Evolutionary conservation across 306 rosid species (phyloP), one percentile per base, ranked within the genome.

Genomic region (Acacia crassicarpa): DNA sequence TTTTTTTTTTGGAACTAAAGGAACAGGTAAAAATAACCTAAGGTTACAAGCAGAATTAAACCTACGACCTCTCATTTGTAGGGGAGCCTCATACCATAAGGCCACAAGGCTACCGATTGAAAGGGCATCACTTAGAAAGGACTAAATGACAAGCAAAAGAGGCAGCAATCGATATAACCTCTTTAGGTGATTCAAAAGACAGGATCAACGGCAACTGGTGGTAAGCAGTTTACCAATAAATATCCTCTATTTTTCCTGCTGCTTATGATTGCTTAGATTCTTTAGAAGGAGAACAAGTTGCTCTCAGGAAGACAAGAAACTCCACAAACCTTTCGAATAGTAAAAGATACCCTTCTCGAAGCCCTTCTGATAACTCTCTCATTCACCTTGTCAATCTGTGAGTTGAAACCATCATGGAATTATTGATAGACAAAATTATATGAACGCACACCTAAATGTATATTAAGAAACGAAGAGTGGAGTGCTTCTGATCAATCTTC

Each of bases 321-420:
- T 25, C 14, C 58, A 81, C 88, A 58, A 53, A 94, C 98, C 97
- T 92, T 91, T 41, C 97, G 91, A 2, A 94, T 27, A 12, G 97
- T 94, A 83, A 94, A 91, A 84, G 97, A 92, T 71, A 94, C 97
- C 86, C 98, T 90, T 88, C 98, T 91, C 41, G 91, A 82, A 68
- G 88, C 92, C 79, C 97, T 89, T 85, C 86, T 86, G 78, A 94
- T 88, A 76, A 86, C 69, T 77, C 33, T 88, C 76, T 67, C 90
- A 51, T 91, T 88, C 82, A 91, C 93, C 84, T 79, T 80, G 89
- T 94, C 98, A 66, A 92, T 81, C 97, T 94, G 90, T 76, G 32
- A 67, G 56, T 46, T 77, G 68, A 44, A 81, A 43, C 35, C 43
- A 53, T 63, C 40, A 77, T 49, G 54, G 48, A 75, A 69, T 32